Percentiles rank a stretch among this genome's conserved stretches.
phyloP scores from a whole-genome alignment of 306 rosid species.

The Castanea mollissima region DNA sequence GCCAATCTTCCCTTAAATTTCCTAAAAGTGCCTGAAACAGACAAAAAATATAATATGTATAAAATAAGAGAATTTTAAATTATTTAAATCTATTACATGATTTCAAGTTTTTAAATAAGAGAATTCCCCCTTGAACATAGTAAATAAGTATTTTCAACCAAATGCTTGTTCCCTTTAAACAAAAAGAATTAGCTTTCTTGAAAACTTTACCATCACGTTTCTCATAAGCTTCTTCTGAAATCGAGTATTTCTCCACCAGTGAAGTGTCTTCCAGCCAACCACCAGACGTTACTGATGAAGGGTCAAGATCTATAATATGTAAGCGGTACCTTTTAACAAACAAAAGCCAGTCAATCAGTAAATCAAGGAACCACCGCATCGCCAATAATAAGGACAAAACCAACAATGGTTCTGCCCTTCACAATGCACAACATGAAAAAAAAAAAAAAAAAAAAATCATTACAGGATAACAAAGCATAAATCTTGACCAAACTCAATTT shows the following conservation, averaged over 20 bases:
- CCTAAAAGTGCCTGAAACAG: conserved; percentile 65
- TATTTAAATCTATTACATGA: background rate
- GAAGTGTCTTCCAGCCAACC: conserved; percentile 99
- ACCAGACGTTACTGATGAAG: conserved; percentile 84
- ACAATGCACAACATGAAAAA: background rate
- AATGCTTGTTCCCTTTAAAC: background rate
- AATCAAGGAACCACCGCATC: conserved; percentile 1
- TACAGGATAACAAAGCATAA: background rate
- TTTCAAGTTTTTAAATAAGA: background rate
- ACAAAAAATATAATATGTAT: background rate
- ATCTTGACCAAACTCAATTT: background rate
- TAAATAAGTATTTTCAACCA: background rate
- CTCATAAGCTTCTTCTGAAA: conserved; percentile 80
- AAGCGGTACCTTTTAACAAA: conserved; percentile 58
- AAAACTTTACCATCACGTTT: conserved; percentile 62
- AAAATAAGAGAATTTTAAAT: background rate
- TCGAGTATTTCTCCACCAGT: conserved; percentile 73
- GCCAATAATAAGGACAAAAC: background rate
- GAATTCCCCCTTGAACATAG: background rate
- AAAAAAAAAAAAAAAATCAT: no score
- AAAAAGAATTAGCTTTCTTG: background rate
- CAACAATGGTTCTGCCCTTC: background rate
- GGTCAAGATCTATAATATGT: conserved; percentile 80
- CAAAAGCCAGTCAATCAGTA: conserved; percentile 3
- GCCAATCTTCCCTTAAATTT: conserved; percentile 73